phyloP scores from a whole-genome alignment of 1,284 basidiomycete species.

The Pterulicium gracile region DNA sequence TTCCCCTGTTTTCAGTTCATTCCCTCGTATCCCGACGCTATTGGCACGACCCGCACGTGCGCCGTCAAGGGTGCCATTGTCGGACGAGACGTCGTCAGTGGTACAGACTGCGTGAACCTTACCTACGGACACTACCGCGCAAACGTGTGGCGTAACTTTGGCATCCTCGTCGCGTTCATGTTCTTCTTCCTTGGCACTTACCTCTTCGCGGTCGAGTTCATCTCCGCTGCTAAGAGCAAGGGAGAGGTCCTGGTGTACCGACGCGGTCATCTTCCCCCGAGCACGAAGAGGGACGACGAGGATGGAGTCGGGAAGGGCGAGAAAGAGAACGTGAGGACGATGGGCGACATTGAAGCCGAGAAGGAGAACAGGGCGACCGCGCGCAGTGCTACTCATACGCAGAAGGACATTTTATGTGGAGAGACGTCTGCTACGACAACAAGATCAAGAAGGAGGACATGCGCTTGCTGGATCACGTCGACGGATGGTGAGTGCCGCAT shows the following conservation, averaged over 20 bases:
- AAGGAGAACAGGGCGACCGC: too few species aligned
- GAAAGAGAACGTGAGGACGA: slow-evolving; percentile 6
- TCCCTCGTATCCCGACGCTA: slow-evolving; percentile 21
- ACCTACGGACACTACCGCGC: slow-evolving; percentile 28
- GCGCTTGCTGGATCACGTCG: slow-evolving; percentile 49
- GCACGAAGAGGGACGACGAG: slow-evolving; percentile 12
- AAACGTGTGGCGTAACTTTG: slow-evolving; percentile 32
- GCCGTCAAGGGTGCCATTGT: slow-evolving; percentile 25
- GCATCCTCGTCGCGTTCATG: slow-evolving; percentile 28
- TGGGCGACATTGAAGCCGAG: not conserved
- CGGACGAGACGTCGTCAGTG: slow-evolving; percentile 25
- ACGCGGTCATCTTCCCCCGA: slow-evolving; percentile 22
- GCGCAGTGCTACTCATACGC: not conserved
- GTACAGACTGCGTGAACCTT: slow-evolving; percentile 24
- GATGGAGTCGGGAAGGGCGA: slow-evolving; percentile 7
- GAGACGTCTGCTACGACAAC: slow-evolving; percentile 37
- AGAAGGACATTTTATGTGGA: slow-evolving; percentile 27
- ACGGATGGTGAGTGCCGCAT: slow-evolving; percentile 38
- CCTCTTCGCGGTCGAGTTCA: slow-evolving; percentile 26
- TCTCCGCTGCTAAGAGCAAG: slow-evolving; percentile 28
- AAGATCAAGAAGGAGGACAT: slow-evolving; percentile 26
- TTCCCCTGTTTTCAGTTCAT: slow-evolving; percentile 23
- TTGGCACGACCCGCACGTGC: slow-evolving; percentile 24
- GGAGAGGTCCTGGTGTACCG: slow-evolving; percentile 35
- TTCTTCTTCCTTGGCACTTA: slow-evolving; percentile 23